Evolutionary conservation across 2,329 filamentous ascomycete species (phyloP).

Genomic region (Alternaria sp.): DNA sequence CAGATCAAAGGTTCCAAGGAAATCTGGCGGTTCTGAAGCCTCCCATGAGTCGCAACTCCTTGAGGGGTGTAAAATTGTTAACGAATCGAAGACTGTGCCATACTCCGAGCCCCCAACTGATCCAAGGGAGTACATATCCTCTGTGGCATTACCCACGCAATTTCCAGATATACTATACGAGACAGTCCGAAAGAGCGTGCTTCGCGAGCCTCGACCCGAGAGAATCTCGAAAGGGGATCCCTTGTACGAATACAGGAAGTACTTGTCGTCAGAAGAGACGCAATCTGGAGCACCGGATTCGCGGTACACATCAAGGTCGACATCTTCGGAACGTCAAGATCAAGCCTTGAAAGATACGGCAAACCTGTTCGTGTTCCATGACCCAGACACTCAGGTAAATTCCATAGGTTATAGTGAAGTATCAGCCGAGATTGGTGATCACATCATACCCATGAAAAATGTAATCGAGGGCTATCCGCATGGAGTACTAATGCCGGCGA

Average conservation of each 20-base stretch:
- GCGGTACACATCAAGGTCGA: no score
- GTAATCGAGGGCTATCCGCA: no score
- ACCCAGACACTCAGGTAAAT: neutral
- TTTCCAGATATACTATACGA: no score
- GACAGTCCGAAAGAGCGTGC: no score
- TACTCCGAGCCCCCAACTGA: no score
- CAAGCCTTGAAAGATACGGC: no score
- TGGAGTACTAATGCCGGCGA: no score
- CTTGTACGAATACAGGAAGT: neutral
- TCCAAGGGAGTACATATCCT: rapidly evolving
- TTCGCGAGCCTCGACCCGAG: no score
- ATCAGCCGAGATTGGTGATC: neutral
- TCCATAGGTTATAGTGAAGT: neutral
- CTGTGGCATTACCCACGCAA: no score
- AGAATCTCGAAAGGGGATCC: no score
- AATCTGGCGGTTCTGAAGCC: rapidly evolving
- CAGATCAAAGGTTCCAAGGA: neutral
- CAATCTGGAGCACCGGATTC: no score
- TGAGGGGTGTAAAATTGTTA: neutral
- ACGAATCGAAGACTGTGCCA: neutral
- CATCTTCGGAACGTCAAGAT: neutral
- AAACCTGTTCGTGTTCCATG: neutral
- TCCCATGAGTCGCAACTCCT: neutral
- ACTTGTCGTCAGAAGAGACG: no score
- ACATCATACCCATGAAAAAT: neutral